Evolutionary conservation across 2,329 filamentous ascomycete genomes (phyloP).

Genomic region (Phialophora macrospora): DNA sequence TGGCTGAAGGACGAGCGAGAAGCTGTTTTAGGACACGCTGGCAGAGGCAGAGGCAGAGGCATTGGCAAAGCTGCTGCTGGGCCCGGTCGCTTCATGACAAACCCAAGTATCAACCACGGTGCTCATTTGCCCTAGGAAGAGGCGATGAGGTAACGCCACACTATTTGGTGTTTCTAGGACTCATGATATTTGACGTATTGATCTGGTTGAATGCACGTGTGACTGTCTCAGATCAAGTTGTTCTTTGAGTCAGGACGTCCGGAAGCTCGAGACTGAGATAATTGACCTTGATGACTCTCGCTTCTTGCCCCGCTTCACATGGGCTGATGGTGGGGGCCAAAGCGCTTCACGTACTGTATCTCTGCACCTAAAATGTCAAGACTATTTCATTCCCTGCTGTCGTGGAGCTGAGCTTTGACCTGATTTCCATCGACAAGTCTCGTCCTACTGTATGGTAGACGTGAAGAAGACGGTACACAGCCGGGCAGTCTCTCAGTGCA

Average conservation of each 20-base stretch:
- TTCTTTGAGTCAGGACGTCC: not conserved
- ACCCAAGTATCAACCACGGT: too few species aligned
- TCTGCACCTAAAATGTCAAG: not conserved
- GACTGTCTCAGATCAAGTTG: not conserved
- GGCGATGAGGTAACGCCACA: too few species aligned
- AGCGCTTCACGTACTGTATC: not conserved
- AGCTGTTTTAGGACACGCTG: not conserved
- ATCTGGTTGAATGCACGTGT: too few species aligned
- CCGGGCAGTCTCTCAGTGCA: not conserved
- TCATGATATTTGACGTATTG: too few species aligned
- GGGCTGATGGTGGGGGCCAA: not conserved
- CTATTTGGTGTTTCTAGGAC: too few species aligned
- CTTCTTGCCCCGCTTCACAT: not conserved
- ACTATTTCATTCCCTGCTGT: not conserved
- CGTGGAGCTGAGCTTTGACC: not conserved
- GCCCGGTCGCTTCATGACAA: too few species aligned
- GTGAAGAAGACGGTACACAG: not conserved
- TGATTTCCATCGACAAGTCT: too few species aligned
- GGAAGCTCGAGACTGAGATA: not conserved
- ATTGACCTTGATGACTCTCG: not conserved
- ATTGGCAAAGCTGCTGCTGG: too few species aligned
- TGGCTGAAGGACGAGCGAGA: not conserved
- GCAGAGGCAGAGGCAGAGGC: too few species aligned
- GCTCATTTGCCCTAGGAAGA: too few species aligned
- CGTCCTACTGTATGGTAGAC: too few species aligned